These are phyloP conservation scores for Trichodelitschia bisporula DNA, from an alignment of 495 filamentous ascomycete genomes.

Conservation along the genomic window DNA sequence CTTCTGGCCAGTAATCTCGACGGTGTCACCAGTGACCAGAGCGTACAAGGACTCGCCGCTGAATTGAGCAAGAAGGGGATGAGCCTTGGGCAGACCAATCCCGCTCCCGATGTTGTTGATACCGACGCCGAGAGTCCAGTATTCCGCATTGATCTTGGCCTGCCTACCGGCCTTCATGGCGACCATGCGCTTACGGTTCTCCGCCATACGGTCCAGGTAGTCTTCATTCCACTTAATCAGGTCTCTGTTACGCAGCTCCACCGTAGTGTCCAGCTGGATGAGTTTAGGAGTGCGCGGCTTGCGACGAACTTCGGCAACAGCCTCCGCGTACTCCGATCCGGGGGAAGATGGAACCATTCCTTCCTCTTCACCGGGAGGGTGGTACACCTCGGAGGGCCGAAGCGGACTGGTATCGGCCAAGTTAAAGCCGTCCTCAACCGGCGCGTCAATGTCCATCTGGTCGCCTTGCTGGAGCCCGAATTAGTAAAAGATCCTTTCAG, in stretches of 20 bases:
- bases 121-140: slow-evolving; percentile 13
- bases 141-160: slow-evolving; percentile 18
- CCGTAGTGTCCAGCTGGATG: slow-evolving; percentile 9
- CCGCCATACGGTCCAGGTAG: slow-evolving; percentile 15
- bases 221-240: slow-evolving; percentile 14
- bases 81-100: slow-evolving; percentile 16
- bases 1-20: slow-evolving; percentile 15
- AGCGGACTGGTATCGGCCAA: too few relatives aligned
- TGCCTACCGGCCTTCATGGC: slow-evolving; percentile 4
- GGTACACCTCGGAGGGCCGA: too few relatives aligned
- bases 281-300: slow-evolving; percentile 6
- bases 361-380: too few relatives aligned
- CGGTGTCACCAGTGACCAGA: slow-evolving; percentile 17
- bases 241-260: slow-evolving; percentile 15
- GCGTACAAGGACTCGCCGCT: slow-evolving; percentile 27
- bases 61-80: slow-evolving; percentile 26
- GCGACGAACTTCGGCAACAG: slow-evolving; percentile 5
- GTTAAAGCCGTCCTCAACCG: too few relatives aligned
- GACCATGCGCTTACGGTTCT: slow-evolving; percentile 7
- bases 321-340: slow-evolving; percentile 2
- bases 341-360: too few relatives aligned
- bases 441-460: slow-evolving; percentile 23
- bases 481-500: too few relatives aligned
- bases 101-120: slow-evolving; percentile 28
- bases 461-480: slow-evolving; percentile 14